These are phyloP conservation scores for Verticillium nonalfalfae DNA, from an alignment of 2,329 filamentous ascomycete species.

Conservation along the genomic window DNA sequence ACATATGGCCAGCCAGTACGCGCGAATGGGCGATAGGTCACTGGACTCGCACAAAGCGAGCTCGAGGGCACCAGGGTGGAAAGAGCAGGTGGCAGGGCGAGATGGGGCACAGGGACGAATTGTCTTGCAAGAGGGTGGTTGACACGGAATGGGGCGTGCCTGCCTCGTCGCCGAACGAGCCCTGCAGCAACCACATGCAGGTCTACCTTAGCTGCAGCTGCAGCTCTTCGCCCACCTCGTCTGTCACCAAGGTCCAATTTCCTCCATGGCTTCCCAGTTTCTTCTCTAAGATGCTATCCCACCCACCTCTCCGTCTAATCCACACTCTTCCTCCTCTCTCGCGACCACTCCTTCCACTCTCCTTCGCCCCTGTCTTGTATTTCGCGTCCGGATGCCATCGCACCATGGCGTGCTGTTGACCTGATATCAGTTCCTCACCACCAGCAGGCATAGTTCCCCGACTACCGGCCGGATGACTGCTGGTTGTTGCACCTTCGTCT, in stretches of 20 bases:
- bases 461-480: background rate
- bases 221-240: background rate
- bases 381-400: conserved; percentile 4
- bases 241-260: background rate
- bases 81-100: too few species aligned
- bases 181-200: background rate
- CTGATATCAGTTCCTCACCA: background rate
- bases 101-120: too few species aligned
- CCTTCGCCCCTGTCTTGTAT: conserved; percentile 6
- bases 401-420: conserved; percentile 7
- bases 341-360: background rate
- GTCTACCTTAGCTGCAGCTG: background rate
- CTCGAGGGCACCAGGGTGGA: too few species aligned
- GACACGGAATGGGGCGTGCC: background rate
- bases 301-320: conserved; percentile 1
- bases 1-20: background rate
- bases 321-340: conserved; percentile 7
- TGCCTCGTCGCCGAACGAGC: background rate
- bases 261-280: conserved; percentile 1
- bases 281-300: conserved; percentile 10
- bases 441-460: background rate
- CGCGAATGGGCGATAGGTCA: background rate
- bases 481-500: background rate
- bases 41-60: too few species aligned
- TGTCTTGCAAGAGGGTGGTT: too few species aligned